These are phyloP conservation scores for Yamadazyma siamensis DNA, from an alignment of 1,139 yeast genomes.

Conservation along the genomic window DNA sequence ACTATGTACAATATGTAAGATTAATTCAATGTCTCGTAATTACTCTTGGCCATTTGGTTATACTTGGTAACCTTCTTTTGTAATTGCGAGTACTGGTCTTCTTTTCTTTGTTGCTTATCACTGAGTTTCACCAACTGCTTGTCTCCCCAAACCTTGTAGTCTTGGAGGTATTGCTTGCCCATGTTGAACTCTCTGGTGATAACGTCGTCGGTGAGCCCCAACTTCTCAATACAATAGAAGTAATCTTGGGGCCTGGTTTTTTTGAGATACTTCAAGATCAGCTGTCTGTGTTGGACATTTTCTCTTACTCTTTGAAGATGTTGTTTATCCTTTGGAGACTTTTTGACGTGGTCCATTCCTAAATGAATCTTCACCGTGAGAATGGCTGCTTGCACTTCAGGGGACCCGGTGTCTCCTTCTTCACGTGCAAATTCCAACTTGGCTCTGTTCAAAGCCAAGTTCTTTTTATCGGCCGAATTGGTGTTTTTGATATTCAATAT, in stretches of 20 bases:
- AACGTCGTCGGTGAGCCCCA: slow-evolving; percentile 82
- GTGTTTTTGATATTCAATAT: slow-evolving; percentile 75
- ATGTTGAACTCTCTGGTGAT: slow-evolving; percentile 78
- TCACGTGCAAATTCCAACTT: slow-evolving; percentile 74
- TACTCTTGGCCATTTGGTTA: slow-evolving; percentile 40
- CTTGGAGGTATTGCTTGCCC: slow-evolving; percentile 82
- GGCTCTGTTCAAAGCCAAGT: slow-evolving; percentile 62
- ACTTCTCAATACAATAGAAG: slow-evolving; percentile 79
- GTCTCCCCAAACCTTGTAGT: slow-evolving; percentile 78
- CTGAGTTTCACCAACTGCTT: slow-evolving; percentile 41
- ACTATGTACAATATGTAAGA: not conserved
- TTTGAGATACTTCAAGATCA: slow-evolving; percentile 75
- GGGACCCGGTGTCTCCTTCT: slow-evolving; percentile 90
- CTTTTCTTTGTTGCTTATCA: slow-evolving; percentile 39
- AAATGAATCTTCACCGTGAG: slow-evolving; percentile 78
- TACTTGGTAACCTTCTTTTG: slow-evolving; percentile 41
- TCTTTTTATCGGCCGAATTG: slow-evolving; percentile 52
- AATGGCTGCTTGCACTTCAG: slow-evolving; percentile 94
- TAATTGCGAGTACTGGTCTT: slow-evolving; percentile 30
- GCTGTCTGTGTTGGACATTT: slow-evolving; percentile 86
- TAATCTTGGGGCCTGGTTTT: slow-evolving; percentile 76
- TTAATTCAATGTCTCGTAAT: slow-evolving; percentile 11
- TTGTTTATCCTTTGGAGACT: slow-evolving; percentile 68
- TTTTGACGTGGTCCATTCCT: slow-evolving; percentile 71
- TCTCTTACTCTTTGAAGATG: slow-evolving; percentile 72